These are phyloP conservation scores for Nemania sp. DNA, from an alignment of 2,329 filamentous ascomycete species.

Conservation along the genomic window DNA sequence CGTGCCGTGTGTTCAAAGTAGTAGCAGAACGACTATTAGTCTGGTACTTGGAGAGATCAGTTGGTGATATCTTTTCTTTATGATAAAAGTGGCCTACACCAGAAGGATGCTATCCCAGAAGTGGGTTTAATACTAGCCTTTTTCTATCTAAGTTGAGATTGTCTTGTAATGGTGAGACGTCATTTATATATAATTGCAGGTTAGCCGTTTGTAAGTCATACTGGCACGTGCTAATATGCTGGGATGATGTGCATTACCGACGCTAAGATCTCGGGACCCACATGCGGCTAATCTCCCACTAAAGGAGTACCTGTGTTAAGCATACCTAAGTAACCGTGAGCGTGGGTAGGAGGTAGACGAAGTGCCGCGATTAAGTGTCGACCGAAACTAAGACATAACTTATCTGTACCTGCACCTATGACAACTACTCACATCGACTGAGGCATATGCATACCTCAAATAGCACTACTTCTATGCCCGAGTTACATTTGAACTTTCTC, in stretches of 20 bases:
- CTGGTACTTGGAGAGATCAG: no score
- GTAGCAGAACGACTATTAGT: no score
- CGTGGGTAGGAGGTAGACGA: background rate
- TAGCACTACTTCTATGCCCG: no score
- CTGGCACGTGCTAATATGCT: conserved; percentile 23
- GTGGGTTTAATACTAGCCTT: background rate
- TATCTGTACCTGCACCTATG: no score
- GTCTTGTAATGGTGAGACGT: background rate
- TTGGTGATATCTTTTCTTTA: no score
- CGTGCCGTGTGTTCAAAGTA: no score
- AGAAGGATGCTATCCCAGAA: background rate
- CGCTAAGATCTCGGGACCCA: conserved; percentile 28
- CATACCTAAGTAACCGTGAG: background rate
- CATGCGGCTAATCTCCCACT: conserved; percentile 16
- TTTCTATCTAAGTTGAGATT: background rate
- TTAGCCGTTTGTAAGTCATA: conserved; percentile 1
- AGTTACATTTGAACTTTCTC: no score
- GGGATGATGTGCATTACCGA: conserved; percentile 30
- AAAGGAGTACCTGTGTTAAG: background rate
- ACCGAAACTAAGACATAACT: no score
- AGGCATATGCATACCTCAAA: no score
- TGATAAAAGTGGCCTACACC: background rate
- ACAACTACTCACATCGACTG: no score
- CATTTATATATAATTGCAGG: background rate
- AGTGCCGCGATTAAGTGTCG: background rate